Evolutionary conservation across 768 basidiomycete species (phyloP), one percentile per base, ranked within the genome.

Genomic region (Dioszegia crocea): DNA sequence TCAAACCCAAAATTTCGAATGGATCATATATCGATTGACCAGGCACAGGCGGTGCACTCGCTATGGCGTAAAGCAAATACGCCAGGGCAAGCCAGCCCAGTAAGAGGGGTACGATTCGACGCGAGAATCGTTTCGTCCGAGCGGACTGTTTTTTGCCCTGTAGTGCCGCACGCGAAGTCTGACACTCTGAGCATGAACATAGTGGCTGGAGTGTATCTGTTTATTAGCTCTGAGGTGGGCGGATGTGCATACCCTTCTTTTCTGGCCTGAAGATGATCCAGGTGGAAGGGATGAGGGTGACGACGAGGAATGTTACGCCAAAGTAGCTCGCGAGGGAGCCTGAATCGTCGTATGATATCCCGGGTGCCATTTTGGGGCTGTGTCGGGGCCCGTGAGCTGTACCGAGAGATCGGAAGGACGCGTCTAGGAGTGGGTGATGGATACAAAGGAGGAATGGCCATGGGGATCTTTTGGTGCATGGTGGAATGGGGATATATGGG

Each of bases 1-100:
- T 62, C 65, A 90, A 84, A 17, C 88, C 92, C 24, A 99, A 81
- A 67, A 98, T 94, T 65, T 91, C 87, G 67, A 93, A 99, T 1
- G 96, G 96, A 75, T 98, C 84, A 76, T 97, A 99, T 12, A 93
- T 74, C 66, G 84, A 86, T 79, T 79, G 53, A 83, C 62, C 88
- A 84, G 53, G 82, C 41, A 64, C 21, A 64, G 64, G 83, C 80
- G 59, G 83, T 79, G 50, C 66, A 16, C 79, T 80, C 8, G 83
- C 80, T 33, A 84, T 85, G 70, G 82, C 82, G 78, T 87, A 86
- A n/a, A 80, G 82, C 30, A 92, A 75, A 65, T 84, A 83, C 8
- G 79, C 85, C 57, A 92, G 84, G 1, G 84, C 54, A 9, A 81
- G 78, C 93, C 93, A 98, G 56, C 90, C 91, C 30, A 81, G 73